Conservation (phyloP, 23 red algal species). For the Gracilaria vermiculophylla region DNA sequence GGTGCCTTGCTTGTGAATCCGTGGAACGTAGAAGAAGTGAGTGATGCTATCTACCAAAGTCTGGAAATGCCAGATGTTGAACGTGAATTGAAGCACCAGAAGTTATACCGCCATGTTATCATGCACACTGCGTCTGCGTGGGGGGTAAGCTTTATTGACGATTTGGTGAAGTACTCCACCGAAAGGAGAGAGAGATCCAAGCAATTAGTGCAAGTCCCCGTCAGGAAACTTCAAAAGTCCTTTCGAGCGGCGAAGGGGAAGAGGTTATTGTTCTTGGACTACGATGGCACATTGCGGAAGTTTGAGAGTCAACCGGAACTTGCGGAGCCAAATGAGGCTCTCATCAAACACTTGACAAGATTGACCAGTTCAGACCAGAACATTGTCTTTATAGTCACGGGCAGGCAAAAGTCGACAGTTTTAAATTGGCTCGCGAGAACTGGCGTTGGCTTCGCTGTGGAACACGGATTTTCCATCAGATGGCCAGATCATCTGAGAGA, state of each 20-base stretch:
- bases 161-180: conserved; percentile 70
- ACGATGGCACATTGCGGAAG: conserved; percentile 87
- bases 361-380: conserved; percentile 46
- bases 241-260: conserved; percentile 43
- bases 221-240: conserved; percentile 10
- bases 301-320: conserved; percentile 83
- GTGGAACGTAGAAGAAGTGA: conserved; percentile 90
- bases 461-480: conserved; percentile 86
- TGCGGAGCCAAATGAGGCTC: conserved; percentile 43
- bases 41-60: conserved; percentile 78
- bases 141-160: conserved; percentile 81
- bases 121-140: conserved; percentile 84
- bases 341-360: conserved; percentile 35
- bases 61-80: conserved; percentile 86
- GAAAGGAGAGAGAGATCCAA: conserved; percentile 45
- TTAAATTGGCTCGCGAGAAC: conserved; percentile 69
- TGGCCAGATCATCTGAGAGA: conserved; percentile 83
- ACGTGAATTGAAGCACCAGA: conserved; percentile 78
- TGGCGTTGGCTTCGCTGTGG: conserved; percentile 81
- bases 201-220: conserved; percentile 45
- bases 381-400: conserved; percentile 91
- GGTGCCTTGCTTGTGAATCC: conserved; percentile 93
- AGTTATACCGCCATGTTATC: conserved; percentile 84
- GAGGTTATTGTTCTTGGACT: conserved; percentile 88
- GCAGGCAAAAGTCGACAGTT: conserved; percentile 84